Conservation (phyloP, 169 alveolate species). For the Theileria annulata region DNA sequence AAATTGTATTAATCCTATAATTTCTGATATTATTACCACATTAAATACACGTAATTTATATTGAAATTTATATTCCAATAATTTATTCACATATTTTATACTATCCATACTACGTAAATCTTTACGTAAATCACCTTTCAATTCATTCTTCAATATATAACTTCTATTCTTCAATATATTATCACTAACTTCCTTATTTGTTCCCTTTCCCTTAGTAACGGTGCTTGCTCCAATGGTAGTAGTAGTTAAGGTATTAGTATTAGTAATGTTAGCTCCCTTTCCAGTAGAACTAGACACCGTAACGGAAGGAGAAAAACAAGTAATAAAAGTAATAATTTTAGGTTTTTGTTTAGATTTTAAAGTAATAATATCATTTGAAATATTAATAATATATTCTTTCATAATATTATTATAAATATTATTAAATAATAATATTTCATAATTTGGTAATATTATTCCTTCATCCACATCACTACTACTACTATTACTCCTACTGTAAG, state of each 20-base stretch:
- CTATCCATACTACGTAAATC: constrained; percentile 93
- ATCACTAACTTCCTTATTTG: too few relatives aligned
- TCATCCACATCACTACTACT: background rate
- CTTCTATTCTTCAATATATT: constrained; percentile 12
- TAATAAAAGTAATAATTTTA: constrained; percentile 78
- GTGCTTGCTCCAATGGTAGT: background rate
- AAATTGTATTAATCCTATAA: constrained; percentile 92
- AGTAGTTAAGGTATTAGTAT: background rate
- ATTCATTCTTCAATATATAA: constrained; percentile 86
- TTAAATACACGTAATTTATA: constrained; percentile 71
- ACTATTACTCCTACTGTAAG: background rate
- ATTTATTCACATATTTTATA: constrained; percentile 42
- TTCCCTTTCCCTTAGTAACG: too few relatives aligned
- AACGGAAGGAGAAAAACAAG: constrained; percentile 13
- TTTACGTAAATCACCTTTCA: constrained; percentile 90
- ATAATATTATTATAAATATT: background rate
- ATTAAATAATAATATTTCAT: background rate
- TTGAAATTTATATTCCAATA: constrained; percentile 16
- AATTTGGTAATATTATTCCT: background rate
- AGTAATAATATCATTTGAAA: constrained; percentile 64
- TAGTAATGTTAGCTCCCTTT: too few relatives aligned
- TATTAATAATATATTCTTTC: background rate
- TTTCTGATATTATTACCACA: constrained; percentile 88
- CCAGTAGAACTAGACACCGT: constrained; percentile 47
- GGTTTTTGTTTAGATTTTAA: constrained; percentile 92